A percentile compares a stretch with the other conserved stretches of the same genome.
Evolutionary conservation across 495 filamentous ascomycete genomes (phyloP).

Genomic region (Arthonia radiata): DNA sequence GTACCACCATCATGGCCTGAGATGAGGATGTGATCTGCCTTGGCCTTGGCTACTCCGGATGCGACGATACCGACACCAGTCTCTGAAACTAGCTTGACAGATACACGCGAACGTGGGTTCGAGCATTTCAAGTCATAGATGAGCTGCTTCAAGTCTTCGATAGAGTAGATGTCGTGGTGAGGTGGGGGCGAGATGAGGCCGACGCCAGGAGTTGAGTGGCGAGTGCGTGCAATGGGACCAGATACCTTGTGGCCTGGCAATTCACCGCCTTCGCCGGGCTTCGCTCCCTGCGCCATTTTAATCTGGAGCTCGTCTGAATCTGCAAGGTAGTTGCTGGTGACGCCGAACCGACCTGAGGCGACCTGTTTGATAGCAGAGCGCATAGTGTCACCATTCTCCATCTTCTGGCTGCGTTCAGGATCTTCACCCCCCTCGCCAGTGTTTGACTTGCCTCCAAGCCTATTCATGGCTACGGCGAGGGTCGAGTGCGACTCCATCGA

Average conservation of each 20-base stretch:
- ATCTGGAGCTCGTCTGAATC: conserved; percentile 98
- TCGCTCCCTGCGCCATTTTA: conserved; percentile 99
- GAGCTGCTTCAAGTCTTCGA: conserved; percentile 95
- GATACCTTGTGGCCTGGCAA: conserved; percentile 97
- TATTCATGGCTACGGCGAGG: conserved; percentile 91
- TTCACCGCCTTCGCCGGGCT: conserved; percentile 96
- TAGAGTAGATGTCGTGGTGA: conserved; percentile 98
- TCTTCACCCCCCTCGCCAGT: conserved; percentile 98
- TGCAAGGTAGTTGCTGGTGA: conserved; percentile 94
- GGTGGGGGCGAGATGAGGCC: conserved; percentile 96
- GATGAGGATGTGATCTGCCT: conserved; percentile 94
- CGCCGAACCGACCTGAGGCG: conserved; percentile 91
- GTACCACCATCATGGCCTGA: conserved; percentile 97
- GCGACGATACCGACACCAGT: conserved; percentile 96
- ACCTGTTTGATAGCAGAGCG: conserved; percentile 97
- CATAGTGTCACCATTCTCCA: conserved; percentile 96
- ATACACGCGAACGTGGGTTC: conserved; percentile 84
- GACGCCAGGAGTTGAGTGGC: conserved; percentile 96
- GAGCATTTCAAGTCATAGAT: conserved; percentile 98
- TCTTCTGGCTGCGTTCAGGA: conserved; percentile 60
- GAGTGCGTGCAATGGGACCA: conserved; percentile 80
- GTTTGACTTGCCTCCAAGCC: conserved; percentile 94
- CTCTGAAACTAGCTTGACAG: conserved; percentile 95
- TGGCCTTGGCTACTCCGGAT: conserved; percentile 94
- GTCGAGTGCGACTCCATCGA: conserved; percentile 99